These are phyloP conservation scores for Fistulinella prunicolor DNA, from an alignment of 768 basidiomycete species.

Conservation along the genomic window DNA sequence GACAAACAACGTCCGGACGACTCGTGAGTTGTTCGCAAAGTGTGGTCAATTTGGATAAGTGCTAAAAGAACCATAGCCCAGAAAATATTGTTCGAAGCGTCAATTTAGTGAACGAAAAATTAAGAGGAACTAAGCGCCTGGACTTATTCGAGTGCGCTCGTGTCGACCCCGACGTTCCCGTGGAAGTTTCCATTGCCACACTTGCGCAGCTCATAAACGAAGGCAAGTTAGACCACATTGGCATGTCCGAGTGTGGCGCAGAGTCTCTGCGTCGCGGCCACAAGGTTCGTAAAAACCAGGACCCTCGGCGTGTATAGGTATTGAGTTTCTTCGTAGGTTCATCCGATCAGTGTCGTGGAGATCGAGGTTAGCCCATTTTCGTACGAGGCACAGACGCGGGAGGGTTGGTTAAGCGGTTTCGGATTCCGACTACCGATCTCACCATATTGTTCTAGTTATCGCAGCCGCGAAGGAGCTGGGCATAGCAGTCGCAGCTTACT, in stretches of 20 bases:
- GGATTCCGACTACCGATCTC: not conserved
- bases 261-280: conserved; percentile 43
- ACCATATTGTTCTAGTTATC: conserved; percentile 48
- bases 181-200: conserved; percentile 46
- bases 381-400: conserved; percentile 50
- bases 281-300: conserved; percentile 9
- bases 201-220: conserved; percentile 38
- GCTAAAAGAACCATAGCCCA: conserved; percentile 3
- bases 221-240: conserved; percentile 48
- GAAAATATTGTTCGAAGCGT: conserved; percentile 50
- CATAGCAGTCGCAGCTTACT: conserved; percentile 44
- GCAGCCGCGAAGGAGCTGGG: conserved; percentile 52
- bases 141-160: conserved; percentile 61
- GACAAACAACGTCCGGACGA: too few species aligned
- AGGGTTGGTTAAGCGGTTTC: conserved; percentile 27
- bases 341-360: conserved; percentile 58
- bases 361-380: conserved; percentile 67
- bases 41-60: too few species aligned
- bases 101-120: conserved; percentile 38
- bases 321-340: conserved; percentile 34
- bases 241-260: conserved; percentile 53
- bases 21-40: not conserved
- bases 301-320: too few species aligned
- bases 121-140: conserved; percentile 52
- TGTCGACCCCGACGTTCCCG: conserved; percentile 39